phyloP scores from a whole-genome alignment of 805 yeast species.

The Kregervanrija delftensis region DNA sequence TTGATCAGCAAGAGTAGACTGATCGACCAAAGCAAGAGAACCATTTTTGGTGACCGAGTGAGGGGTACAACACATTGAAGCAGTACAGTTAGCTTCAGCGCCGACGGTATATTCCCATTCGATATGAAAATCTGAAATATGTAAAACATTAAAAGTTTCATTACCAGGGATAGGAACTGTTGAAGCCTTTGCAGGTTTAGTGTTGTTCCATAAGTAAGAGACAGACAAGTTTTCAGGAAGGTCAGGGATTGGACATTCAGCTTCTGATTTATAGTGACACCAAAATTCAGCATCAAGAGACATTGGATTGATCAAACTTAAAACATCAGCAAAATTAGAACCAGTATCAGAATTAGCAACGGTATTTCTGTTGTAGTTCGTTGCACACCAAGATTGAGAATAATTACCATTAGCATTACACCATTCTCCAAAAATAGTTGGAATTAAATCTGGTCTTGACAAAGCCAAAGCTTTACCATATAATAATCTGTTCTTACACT shows the following conservation, averaged over 20 bases:
- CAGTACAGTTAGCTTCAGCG: slow-evolving; percentile 51
- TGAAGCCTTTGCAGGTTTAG: slow-evolving; percentile 34
- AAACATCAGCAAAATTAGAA: slow-evolving; percentile 44
- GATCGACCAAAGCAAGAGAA: slow-evolving; percentile 1
- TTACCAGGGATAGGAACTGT: slow-evolving; percentile 33
- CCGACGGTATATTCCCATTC: slow-evolving; percentile 49
- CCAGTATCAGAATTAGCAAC: slow-evolving; percentile 31
- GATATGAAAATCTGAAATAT: slow-evolving; percentile 60
- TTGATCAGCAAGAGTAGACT: slow-evolving; percentile 4
- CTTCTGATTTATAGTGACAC: slow-evolving; percentile 45
- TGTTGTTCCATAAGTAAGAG: slow-evolving; percentile 35
- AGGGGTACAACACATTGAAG: slow-evolving; percentile 55
- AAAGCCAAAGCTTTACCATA: slow-evolving; percentile 33
- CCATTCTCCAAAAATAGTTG: slow-evolving; percentile 36
- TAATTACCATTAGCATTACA: slow-evolving; percentile 30
- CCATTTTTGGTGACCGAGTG: slow-evolving; percentile 25
- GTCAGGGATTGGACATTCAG: slow-evolving; percentile 47
- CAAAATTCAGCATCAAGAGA: slow-evolving; percentile 54
- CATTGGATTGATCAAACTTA: slow-evolving; percentile 44
- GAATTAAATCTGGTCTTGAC: slow-evolving; percentile 34
- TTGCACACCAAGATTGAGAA: slow-evolving; percentile 22
- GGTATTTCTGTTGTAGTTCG: slow-evolving; percentile 32
- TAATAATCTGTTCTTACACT: slow-evolving; percentile 30
- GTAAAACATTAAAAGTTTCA: slow-evolving; percentile 53
- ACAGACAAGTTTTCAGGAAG: slow-evolving; percentile 41